These are phyloP conservation scores for Cyclocybe cylindracea DNA, from an alignment of 768 basidiomycete species.

Conservation along the genomic window DNA sequence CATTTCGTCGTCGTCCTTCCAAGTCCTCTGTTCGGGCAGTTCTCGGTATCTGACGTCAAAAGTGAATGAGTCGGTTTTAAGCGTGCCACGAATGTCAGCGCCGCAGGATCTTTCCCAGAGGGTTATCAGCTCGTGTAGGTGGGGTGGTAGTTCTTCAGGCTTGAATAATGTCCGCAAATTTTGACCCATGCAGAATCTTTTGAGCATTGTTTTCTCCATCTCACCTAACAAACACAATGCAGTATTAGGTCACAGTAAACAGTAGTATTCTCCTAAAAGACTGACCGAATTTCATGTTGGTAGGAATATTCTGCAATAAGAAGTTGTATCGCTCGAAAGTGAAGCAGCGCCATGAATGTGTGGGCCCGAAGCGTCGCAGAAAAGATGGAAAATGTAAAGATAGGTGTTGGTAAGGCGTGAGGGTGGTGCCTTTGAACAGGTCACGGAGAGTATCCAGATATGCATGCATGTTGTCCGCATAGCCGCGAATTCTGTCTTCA, in stretches of 20 bases:
- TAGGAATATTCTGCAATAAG: slow-evolving; percentile 18
- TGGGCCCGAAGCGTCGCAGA: slow-evolving; percentile 34
- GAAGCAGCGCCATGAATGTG: slow-evolving; percentile 36
- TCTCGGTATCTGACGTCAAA: too few relatives aligned
- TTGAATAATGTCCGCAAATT: slow-evolving; percentile 14
- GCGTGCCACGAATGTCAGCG: too few relatives aligned
- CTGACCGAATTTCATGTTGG: slow-evolving; percentile 33
- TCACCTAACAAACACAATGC: slow-evolving; percentile 22
- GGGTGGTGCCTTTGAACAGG: slow-evolving; percentile 27
- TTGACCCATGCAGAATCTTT: slow-evolving; percentile 23
- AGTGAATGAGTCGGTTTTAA: too few relatives aligned
- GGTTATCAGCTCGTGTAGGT: too few relatives aligned
- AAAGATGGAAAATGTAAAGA: slow-evolving; percentile 35
- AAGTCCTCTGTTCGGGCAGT: too few relatives aligned
- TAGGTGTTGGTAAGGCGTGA: slow-evolving; percentile 41
- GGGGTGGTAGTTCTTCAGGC: too few relatives aligned
- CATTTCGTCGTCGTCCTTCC: too few relatives aligned
- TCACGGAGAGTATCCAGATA: slow-evolving; percentile 31
- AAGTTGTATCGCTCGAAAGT: slow-evolving; percentile 34
- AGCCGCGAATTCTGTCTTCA: slow-evolving; percentile 17
- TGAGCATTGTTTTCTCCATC: slow-evolving; percentile 28
- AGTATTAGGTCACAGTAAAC: background rate
- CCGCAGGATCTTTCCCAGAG: too few relatives aligned
- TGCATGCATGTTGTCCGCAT: slow-evolving; percentile 24
- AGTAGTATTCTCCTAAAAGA: background rate